Conservation (phyloP, 23 red algal species). For the Gracilaria gracilis region DNA sequence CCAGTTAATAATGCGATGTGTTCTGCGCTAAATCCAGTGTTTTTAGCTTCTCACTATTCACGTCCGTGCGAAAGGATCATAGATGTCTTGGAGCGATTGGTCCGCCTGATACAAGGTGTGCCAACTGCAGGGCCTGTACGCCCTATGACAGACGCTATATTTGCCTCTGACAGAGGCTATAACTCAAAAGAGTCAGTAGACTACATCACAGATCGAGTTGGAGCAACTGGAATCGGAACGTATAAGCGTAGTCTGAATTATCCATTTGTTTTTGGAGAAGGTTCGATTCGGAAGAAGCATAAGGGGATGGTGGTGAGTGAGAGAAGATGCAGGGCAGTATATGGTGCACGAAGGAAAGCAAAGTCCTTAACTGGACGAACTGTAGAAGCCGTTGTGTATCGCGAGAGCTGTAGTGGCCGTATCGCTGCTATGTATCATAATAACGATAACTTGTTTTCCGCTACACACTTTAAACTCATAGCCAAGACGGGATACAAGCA, state of each 20-base stretch:
- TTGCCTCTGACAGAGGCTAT: slow-evolving; percentile 7
- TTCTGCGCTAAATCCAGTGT: not conserved
- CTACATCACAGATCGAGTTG: not conserved
- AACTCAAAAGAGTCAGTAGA: slow-evolving; percentile 17
- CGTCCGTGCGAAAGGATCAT: not conserved
- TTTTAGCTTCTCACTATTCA: slow-evolving; percentile 13
- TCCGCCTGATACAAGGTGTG: not conserved
- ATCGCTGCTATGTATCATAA: no score
- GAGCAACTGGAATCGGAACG: not conserved
- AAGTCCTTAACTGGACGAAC: no score
- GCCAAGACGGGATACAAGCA: no score
- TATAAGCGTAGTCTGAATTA: not conserved
- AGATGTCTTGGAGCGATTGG: slow-evolving; percentile 9
- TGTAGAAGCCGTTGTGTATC: no score
- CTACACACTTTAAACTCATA: no score
- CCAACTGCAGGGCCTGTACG: not conserved
- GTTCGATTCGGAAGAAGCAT: not conserved
- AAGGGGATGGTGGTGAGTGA: slow-evolving; percentile 8
- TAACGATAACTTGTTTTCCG: no score
- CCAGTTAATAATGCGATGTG: not conserved
- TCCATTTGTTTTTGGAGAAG: slow-evolving; percentile 3
- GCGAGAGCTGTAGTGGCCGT: no score
- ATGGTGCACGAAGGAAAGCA: not conserved
- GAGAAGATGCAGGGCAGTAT: slow-evolving; percentile 30
- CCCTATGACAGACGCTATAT: slow-evolving; percentile 28